Evolutionary conservation across 257 asterid genomes (phyloP).

Genomic region (Leptodermis oblonga): DNA sequence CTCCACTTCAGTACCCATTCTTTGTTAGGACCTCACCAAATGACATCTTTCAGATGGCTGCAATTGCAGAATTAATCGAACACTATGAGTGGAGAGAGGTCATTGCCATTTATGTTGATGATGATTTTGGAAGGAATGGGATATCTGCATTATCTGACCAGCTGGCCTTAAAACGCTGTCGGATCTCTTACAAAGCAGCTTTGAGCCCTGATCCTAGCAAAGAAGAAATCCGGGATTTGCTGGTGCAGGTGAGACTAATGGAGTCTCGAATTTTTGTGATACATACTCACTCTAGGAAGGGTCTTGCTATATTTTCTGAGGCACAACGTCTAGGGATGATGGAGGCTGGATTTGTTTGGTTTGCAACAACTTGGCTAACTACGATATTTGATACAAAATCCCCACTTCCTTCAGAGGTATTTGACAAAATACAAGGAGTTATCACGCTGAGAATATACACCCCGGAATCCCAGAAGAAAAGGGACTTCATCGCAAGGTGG

Average conservation of each 20-base stretch:
- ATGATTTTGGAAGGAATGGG: constrained; percentile 55
- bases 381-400: constrained; percentile 34
- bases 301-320: constrained; percentile 32
- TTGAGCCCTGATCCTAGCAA: constrained; percentile 29
- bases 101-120: constrained; percentile 45
- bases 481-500: constrained; percentile 42
- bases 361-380: constrained; percentile 60
- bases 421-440: constrained; percentile 43
- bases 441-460: constrained; percentile 39
- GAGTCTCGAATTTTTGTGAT: constrained; percentile 50
- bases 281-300: constrained; percentile 39
- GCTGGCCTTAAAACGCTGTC: constrained; percentile 40
- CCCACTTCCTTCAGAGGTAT: constrained; percentile 16
- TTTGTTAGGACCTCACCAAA: constrained; percentile 50
- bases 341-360: constrained; percentile 56
- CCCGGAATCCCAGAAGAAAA: constrained; percentile 35
- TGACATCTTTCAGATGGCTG: constrained; percentile 58
- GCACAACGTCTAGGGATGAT: constrained; percentile 51
- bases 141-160: constrained; percentile 40
- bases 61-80: constrained; percentile 44
- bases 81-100: constrained; percentile 53
- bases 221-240: constrained; percentile 38
- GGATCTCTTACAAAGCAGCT: constrained; percentile 51
- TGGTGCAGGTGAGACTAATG: constrained; percentile 36
- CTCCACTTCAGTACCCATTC: constrained; percentile 59